Percentiles rank a stretch among this genome's conserved stretches.
phyloP scores from a whole-genome alignment of 2,329 filamentous ascomycete species.

The Cercospora nicotianae region DNA sequence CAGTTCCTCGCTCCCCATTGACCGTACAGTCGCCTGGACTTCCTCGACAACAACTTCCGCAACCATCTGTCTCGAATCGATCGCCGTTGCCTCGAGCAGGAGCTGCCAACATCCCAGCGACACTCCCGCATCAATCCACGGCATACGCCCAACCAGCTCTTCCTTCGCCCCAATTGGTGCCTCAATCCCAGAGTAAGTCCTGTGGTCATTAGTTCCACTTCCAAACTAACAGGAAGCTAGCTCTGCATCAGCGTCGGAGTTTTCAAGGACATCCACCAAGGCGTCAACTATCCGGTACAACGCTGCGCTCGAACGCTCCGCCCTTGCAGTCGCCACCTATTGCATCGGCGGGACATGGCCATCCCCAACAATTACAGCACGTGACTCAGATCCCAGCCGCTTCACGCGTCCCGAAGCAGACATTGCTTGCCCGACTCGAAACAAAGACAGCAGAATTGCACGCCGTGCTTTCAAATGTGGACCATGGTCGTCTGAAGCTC shows the following conservation, averaged over 20 bases:
- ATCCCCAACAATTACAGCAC: conserved; percentile 4
- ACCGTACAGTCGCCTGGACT: background rate
- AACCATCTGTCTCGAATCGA: background rate
- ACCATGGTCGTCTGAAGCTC: conserved; percentile 51
- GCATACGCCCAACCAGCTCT: background rate
- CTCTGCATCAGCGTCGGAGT: conserved; percentile 1
- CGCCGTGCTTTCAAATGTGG: conserved; percentile 9
- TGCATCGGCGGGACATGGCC: background rate
- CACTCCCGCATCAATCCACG: background rate
- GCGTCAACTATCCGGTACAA: background rate
- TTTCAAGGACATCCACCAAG: background rate
- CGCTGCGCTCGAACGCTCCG: conserved; percentile 5
- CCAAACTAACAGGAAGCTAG: background rate
- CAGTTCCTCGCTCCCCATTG: background rate
- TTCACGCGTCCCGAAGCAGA: conserved; percentile 16
- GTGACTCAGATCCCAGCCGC: background rate
- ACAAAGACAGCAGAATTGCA: conserved; percentile 7
- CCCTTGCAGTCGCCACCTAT: background rate
- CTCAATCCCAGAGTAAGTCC: background rate
- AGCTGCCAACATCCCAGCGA: background rate
- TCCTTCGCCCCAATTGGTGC: background rate
- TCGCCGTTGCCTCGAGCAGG: background rate
- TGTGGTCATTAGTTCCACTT: background rate
- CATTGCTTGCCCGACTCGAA: conserved; percentile 14
- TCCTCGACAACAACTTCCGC: background rate